phyloP scores from a whole-genome alignment of 176 grass and related monocot species.

The Neostapfia colusana region DNA sequence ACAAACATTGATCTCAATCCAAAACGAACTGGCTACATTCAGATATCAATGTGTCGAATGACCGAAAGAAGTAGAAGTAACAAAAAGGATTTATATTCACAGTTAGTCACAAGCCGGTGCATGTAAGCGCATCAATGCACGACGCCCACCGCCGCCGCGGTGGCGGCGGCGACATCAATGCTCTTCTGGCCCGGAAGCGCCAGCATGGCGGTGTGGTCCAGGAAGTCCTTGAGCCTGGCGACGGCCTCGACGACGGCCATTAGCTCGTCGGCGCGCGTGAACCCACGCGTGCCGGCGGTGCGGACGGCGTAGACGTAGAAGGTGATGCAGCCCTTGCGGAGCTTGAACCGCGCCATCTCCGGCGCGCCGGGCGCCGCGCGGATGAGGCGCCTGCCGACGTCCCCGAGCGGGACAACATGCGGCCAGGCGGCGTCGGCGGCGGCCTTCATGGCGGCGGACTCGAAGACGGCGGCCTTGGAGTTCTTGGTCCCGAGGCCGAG shows the following conservation, averaged over 20 bases:
- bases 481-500: too few relatives aligned
- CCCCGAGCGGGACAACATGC: conserved; percentile 67
- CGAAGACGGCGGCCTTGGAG: conserved; percentile 65
- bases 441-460: conserved; percentile 71
- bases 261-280: conserved; percentile 78
- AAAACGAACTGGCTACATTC: conserved; percentile 3
- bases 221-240: conserved; percentile 79
- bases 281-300: conserved; percentile 56
- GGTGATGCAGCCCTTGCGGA: conserved; percentile 90
- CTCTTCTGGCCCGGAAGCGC: conserved; percentile 76
- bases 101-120: neutral
- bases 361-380: conserved; percentile 45
- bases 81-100: conserved; percentile 23
- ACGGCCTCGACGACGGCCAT: conserved; percentile 67
- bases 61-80: neutral
- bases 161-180: conserved; percentile 60
- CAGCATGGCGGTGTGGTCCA: conserved; percentile 96
- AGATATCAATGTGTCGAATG: conserved; percentile 37
- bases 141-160: conserved; percentile 2
- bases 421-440: conserved; percentile 74
- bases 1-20: conserved; percentile 16
- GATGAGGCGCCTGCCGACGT: conserved; percentile 75
- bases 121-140: conserved; percentile 34
- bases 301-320: conserved; percentile 93
- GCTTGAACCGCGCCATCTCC: conserved; percentile 96